Evolutionary conservation across 805 yeast species (phyloP), one percentile per base, ranked within the genome.

Genomic region (Candida krabiensis): DNA sequence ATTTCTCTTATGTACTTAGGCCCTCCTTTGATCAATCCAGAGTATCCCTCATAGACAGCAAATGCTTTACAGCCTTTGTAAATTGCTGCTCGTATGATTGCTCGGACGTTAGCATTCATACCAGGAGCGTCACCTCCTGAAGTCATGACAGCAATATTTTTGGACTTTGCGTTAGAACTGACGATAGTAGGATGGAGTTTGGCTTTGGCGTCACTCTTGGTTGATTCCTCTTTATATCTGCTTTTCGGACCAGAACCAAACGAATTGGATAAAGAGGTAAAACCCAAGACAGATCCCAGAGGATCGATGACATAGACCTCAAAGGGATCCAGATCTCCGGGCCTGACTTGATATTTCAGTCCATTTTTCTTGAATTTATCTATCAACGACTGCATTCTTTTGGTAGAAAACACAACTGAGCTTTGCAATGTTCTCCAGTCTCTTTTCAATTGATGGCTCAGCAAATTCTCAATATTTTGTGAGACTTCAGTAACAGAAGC

Each of bases 41-140:
- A 79, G 56, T 83, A 83, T 40, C 90, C 90, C 63, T 83, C 90
- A 64, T 77, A 77, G 28, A 82, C 71, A 0, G 81, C 88, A 57
- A 67, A 83, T 1, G 80, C 80, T 51, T 75, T 77, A 56, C 88
- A 83, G 3, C 80, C 84, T 38, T 67, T 69, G 60, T 65, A 73
- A 42, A 83, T 75, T n/a, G 83, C 79, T 0, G 87, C 73, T 41
- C 90, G 64, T 4, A 83, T 80, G 31, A 83, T 83, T 3, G 88
- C 86, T 44, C 89, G 65, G 17, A 83, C 89, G 24, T 79, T 80
- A 3, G 88, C 81, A 56, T 81, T 80, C 90, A 83, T 83, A 47
- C 90, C 90, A 7, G 85, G 90, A 19, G 88, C 82, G 55, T 83
- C 90, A 51, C 90, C 90, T 42, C 90, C 90, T 1, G 87, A 80